Percentiles rank a stretch among this genome's conserved stretches.
Evolutionary conservation across 1,139 yeast species (phyloP).

Genomic region (Hemisphaericaspora lyxosophila): DNA sequence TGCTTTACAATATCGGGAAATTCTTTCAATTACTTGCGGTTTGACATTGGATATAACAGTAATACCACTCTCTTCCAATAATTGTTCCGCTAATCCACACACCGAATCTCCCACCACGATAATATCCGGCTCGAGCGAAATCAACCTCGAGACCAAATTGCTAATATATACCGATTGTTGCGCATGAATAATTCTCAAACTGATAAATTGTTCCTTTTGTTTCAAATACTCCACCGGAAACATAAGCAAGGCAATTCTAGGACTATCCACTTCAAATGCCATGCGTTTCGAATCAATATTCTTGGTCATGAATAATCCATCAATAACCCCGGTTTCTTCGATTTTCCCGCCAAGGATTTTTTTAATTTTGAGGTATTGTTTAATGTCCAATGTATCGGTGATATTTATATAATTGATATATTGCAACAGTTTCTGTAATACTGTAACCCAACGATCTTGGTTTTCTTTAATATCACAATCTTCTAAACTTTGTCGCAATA

Average conservation of each 20-base stretch:
- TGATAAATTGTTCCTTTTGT: conserved; percentile 70
- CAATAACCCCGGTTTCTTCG: conserved; percentile 59
- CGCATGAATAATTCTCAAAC: conserved; percentile 79
- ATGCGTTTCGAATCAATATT: conserved; percentile 78
- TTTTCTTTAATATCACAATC: conserved; percentile 51
- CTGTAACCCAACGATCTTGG: conserved; percentile 40
- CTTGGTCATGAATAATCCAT: conserved; percentile 86
- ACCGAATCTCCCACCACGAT: conserved; percentile 79
- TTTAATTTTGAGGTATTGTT: conserved; percentile 85
- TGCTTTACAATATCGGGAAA: conserved; percentile 78
- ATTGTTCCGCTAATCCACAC: conserved; percentile 76
- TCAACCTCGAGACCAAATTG: conserved; percentile 76
- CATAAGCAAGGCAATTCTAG: conserved; percentile 78
- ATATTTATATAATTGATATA: conserved; percentile 30
- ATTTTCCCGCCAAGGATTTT: conserved; percentile 74
- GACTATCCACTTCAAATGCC: conserved; percentile 62
- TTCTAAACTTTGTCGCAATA: conserved; percentile 63
- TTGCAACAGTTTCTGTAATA: conserved; percentile 25
- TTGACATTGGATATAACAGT: conserved; percentile 80
- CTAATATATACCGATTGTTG: conserved; percentile 86
- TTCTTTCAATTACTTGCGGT: conserved; percentile 76
- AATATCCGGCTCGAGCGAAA: conserved; percentile 75
- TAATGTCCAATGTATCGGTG: conserved; percentile 78
- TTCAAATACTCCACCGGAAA: conserved; percentile 87
- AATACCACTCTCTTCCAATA: conserved; percentile 71